Percentiles rank a stretch among this genome's conserved stretches.
Evolutionary conservation across 805 yeast genomes (phyloP).

Genomic region (Myxozyma melibiosi): DNA sequence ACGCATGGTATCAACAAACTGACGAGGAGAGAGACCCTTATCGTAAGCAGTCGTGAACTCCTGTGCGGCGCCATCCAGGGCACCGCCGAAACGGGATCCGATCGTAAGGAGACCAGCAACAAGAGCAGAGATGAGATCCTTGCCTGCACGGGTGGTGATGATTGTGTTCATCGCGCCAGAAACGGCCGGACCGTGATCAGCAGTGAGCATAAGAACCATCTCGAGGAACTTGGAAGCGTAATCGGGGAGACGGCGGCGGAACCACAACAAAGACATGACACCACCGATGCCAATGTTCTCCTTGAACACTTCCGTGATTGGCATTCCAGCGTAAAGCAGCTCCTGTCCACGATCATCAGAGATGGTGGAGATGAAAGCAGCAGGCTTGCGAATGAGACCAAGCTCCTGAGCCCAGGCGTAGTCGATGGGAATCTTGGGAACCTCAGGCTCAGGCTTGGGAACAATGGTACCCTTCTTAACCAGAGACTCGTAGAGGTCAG

Average conservation of each 20-base stretch:
- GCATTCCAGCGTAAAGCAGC: slow-evolving; percentile 51
- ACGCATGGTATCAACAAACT: slow-evolving; percentile 51
- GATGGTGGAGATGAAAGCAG: slow-evolving; percentile 52
- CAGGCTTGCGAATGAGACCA: slow-evolving; percentile 52
- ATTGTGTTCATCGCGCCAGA: slow-evolving; percentile 54
- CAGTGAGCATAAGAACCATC: slow-evolving; percentile 54
- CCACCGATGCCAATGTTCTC: slow-evolving; percentile 53
- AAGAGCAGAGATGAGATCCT: slow-evolving; percentile 50
- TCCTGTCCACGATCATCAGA: slow-evolving; percentile 54
- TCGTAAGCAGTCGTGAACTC: slow-evolving; percentile 50
- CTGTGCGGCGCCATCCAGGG: slow-evolving; percentile 51
- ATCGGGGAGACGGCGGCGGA: slow-evolving; percentile 49
- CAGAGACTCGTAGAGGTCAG: slow-evolving; percentile 76
- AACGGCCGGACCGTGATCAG: slow-evolving; percentile 54
- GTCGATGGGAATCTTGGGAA: slow-evolving; percentile 52
- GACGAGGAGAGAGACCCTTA: slow-evolving; percentile 50
- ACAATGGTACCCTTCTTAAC: slow-evolving; percentile 45
- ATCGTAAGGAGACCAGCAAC: slow-evolving; percentile 51
- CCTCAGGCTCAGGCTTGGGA: slow-evolving; percentile 49
- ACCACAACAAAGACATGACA: slow-evolving; percentile 52
- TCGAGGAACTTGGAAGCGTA: slow-evolving; percentile 51
- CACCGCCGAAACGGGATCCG: slow-evolving; percentile 53
- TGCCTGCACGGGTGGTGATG: slow-evolving; percentile 52
- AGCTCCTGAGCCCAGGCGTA: slow-evolving; percentile 54
- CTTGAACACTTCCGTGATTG: slow-evolving; percentile 51